Evolutionary conservation across 768 basidiomycete genomes (phyloP).

Genomic region (Crepidotus variabilis): DNA sequence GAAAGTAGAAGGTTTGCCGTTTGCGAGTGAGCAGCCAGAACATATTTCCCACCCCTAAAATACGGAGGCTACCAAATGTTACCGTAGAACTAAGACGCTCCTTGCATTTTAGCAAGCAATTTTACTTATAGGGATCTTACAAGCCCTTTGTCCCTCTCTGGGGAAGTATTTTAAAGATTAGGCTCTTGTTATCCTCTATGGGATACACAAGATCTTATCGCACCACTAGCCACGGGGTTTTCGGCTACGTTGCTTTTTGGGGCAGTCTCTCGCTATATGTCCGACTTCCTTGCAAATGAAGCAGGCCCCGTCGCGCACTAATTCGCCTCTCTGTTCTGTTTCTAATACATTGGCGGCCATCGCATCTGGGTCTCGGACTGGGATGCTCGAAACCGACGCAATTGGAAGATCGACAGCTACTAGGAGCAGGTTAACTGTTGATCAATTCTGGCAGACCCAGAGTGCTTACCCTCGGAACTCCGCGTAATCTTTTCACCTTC

Average conservation of each 20-base stretch:
- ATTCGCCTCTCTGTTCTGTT: background rate
- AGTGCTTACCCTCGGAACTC: background rate
- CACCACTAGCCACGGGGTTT: too few species aligned
- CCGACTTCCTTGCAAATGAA: conserved; percentile 4
- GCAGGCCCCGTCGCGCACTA: conserved; percentile 5
- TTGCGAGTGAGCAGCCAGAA: too few species aligned
- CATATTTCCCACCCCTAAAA: too few species aligned
- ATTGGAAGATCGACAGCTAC: background rate
- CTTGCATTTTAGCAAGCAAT: too few species aligned
- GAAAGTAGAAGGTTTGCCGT: too few species aligned
- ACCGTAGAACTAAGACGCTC: too few species aligned
- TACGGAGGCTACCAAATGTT: too few species aligned
- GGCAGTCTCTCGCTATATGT: conserved; percentile 4
- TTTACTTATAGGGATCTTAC: too few species aligned
- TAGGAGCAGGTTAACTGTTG: background rate
- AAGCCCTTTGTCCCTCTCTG: too few species aligned
- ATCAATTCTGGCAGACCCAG: background rate
- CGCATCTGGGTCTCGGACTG: conserved; percentile 2
- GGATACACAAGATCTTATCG: too few species aligned
- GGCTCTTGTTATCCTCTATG: too few species aligned
- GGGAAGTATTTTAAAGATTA: too few species aligned
- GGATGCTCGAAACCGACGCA: background rate
- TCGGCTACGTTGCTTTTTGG: background rate
- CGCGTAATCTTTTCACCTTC: background rate
- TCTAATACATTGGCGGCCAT: conserved; percentile 5